Base-by-base conservation (phyloP, 2,329 filamentous ascomycete genomes). In the Monosporascus sp. region DNA sequence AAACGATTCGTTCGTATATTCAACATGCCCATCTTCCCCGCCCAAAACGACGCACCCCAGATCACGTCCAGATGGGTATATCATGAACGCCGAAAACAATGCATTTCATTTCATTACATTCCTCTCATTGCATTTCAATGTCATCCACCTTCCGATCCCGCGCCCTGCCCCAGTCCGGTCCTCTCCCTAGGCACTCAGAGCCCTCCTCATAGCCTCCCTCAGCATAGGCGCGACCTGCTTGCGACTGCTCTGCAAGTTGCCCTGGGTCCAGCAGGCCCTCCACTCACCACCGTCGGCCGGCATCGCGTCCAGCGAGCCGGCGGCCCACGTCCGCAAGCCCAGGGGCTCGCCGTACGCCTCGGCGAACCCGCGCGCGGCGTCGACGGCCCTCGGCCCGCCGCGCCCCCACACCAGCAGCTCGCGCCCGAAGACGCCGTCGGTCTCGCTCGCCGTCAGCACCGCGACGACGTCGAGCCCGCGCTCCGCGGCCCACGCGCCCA, bases 171-270 rank as follows among this genome's bases (percentile, higher is more conserved):
- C 24, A 39, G n/a, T 3, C 43, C 43, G 2, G 22, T 5, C n/a
- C 20, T n/a, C 11, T 5, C 7, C 25, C 22, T 27, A 46, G 11
- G 22, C 41, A 5, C 44, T 39, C 27, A 17, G 44, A 45, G 50
- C 54, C 54, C 58, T 61, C 59, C 69, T 72, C 65, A 84, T 73
- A 0, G 75, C 77, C 58, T 86, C 79, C 53, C 84, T 78, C 64
- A 88, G 62, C 60, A 88, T 74, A 14, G 87, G 82, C 35, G 82
- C 86, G 25, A 93, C 78, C 67, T 90, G 85, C 70, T 88, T 88
- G 59, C 85, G 74, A 61, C 83, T 87, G 53, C 81, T 73, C 45
- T 79, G 78, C 43, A 87, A 62, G 56, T 80, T 78, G 20, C 77
- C 74, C 72, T 93, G 89, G 60, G 72, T 74, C 89, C 89, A 93